These are phyloP conservation scores for Xylaria venustula DNA, from an alignment of 495 filamentous ascomycete genomes.

Conservation along the genomic window DNA sequence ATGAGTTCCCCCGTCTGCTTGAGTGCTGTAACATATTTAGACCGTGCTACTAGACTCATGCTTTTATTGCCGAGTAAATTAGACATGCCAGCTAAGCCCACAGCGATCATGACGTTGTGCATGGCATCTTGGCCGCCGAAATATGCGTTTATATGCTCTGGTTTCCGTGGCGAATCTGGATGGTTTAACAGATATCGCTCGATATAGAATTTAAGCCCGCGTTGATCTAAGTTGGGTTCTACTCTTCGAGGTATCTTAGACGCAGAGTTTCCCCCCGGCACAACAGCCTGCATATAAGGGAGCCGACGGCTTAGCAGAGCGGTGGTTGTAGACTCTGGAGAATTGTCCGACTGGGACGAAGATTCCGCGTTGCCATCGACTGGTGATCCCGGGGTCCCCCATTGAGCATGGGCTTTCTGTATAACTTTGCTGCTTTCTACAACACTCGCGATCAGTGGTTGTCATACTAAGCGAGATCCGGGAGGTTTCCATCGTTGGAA, in stretches of 20 bases:
- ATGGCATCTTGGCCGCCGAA: conserved; percentile 26
- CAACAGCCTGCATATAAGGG: conserved; percentile 10
- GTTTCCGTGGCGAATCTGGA: conserved; percentile 43
- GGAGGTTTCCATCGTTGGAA: too few relatives aligned
- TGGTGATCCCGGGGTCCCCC: conserved; percentile 37
- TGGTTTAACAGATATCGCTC: conserved; percentile 47
- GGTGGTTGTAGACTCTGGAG: not conserved
- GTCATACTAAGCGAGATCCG: too few relatives aligned
- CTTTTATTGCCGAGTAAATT: conserved; percentile 42
- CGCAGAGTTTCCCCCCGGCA: conserved; percentile 6
- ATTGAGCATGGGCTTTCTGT: conserved; percentile 59
- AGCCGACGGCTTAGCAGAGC: not conserved
- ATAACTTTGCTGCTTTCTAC: conserved; percentile 62
- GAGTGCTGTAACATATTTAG: conserved; percentile 44
- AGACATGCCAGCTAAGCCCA: conserved; percentile 49
- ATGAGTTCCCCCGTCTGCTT: conserved; percentile 36
- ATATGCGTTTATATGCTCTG: conserved; percentile 24
- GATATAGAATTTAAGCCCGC: conserved; percentile 46
- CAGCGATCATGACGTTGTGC: conserved; percentile 49
- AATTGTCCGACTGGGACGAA: conserved; percentile 9
- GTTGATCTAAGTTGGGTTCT: conserved; percentile 36
- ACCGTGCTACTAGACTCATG: conserved; percentile 35
- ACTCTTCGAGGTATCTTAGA: conserved; percentile 25
- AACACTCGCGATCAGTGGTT: too few relatives aligned
- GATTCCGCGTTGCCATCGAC: conserved; percentile 21